Evolutionary conservation across 2,329 filamentous ascomycete species (phyloP).

Genomic region (Ascochyta viciae-villosae): DNA sequence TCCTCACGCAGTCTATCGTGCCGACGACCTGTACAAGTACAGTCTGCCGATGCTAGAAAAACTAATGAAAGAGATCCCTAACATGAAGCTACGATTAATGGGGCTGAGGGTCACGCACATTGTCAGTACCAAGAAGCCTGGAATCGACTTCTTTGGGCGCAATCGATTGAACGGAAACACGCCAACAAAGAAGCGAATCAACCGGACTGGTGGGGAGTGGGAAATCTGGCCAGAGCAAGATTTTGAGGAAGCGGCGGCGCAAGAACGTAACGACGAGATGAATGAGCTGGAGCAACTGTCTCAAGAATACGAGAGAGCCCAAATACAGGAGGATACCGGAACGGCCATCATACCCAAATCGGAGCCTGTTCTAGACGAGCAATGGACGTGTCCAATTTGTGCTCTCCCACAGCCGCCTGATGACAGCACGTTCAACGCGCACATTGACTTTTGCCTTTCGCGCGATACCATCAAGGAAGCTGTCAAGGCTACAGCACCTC

Average conservation of each 20-base stretch:
- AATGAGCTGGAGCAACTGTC: slow-evolving; percentile 68
- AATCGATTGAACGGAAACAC: slow-evolving; percentile 23
- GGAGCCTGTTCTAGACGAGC: slow-evolving; percentile 30
- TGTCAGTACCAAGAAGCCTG: slow-evolving; percentile 81
- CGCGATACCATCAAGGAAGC: slow-evolving; percentile 84
- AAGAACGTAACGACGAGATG: slow-evolving; percentile 67
- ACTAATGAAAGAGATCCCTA: slow-evolving; percentile 81
- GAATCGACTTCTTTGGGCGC: slow-evolving; percentile 80
- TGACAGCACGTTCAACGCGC: slow-evolving; percentile 82
- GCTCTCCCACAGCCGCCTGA: slow-evolving; percentile 75
- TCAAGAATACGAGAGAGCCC: slow-evolving; percentile 58
- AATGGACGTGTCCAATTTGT: slow-evolving; percentile 92
- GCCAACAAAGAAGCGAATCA: slow-evolving; percentile 16
- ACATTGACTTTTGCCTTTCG: slow-evolving; percentile 92
- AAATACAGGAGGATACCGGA: slow-evolving; percentile 15
- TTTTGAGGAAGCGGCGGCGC: slow-evolving; percentile 66
- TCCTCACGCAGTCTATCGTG: slow-evolving; percentile 72
- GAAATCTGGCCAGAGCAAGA: slow-evolving; percentile 74
- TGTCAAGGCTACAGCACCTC: slow-evolving; percentile 61
- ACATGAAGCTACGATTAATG: slow-evolving; percentile 82
- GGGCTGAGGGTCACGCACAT: slow-evolving; percentile 88
- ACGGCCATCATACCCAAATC: slow-evolving; percentile 31
- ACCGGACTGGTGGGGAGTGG: slow-evolving; percentile 59
- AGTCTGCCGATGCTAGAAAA: slow-evolving; percentile 83
- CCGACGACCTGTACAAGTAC: slow-evolving; percentile 84